Conservation (phyloP, 495 filamentous ascomycete genomes). For the Elasticomyces elasticus region DNA sequence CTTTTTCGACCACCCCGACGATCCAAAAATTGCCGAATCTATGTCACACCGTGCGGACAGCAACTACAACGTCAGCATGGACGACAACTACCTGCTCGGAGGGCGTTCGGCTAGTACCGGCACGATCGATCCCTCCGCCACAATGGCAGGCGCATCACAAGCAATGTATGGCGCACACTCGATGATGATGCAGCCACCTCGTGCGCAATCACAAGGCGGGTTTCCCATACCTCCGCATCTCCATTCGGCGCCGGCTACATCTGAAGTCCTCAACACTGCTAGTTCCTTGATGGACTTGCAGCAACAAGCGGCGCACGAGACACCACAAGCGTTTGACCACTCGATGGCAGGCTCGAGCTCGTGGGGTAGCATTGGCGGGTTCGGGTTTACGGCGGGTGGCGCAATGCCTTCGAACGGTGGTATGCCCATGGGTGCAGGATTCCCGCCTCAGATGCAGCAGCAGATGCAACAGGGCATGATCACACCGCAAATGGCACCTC, state of each 20-base stretch:
- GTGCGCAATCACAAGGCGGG: background rate
- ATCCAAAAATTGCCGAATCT: background rate
- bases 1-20: constrained; percentile 5
- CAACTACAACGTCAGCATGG: background rate
- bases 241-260: background rate
- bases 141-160: background rate
- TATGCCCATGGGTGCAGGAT: background rate
- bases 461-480: too few relatives aligned
- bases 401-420: background rate
- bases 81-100: background rate
- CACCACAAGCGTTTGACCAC: background rate
- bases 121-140: background rate
- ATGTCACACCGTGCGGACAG: background rate
- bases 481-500: too few relatives aligned
- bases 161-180: background rate
- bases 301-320: background rate
- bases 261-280: background rate
- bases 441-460: background rate
- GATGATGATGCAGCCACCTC: background rate
- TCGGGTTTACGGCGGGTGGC: background rate
- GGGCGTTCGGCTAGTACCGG: background rate
- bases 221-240: background rate
- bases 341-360: background rate
- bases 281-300: background rate
- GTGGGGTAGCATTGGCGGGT: background rate